Evolutionary conservation across 257 asterid species (phyloP).

Genomic region (Gynochthodes officinalis): DNA sequence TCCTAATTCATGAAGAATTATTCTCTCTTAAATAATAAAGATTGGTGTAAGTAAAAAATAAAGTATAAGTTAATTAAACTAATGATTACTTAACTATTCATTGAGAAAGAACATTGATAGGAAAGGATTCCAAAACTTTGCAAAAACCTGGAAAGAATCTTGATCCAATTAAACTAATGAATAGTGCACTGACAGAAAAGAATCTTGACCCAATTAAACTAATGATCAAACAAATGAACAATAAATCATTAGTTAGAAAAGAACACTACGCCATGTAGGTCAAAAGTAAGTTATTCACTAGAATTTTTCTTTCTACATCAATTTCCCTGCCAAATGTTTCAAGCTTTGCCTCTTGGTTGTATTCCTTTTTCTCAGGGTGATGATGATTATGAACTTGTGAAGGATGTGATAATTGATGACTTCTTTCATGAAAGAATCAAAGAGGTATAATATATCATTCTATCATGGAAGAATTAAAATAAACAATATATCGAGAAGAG

Average conservation of each 20-base stretch:
- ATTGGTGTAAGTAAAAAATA: no score
- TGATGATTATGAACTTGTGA: slow-evolving; percentile 82
- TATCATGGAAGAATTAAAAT: not conserved
- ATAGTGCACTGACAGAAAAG: not conserved
- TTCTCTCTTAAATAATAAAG: no score
- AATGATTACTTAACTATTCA: no score
- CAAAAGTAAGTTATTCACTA: slow-evolving; percentile 52
- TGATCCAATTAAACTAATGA: no score
- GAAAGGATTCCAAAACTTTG: slow-evolving; percentile 72
- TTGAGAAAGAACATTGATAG: no score
- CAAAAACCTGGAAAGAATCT: slow-evolving; percentile 29
- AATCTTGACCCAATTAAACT: no score
- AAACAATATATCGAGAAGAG: not conserved
- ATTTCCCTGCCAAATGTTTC: not conserved
- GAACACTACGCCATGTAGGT: slow-evolving; percentile 96
- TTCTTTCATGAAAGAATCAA: slow-evolving; percentile 71
- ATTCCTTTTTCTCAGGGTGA: slow-evolving; percentile 54
- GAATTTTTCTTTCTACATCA: not conserved
- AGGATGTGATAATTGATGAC: slow-evolving; percentile 66
- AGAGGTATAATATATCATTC: slow-evolving; percentile 36
- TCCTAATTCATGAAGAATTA: no score
- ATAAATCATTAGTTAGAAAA: no score
- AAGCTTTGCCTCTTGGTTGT: not conserved
- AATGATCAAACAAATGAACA: no score
- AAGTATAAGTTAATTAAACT: no score